Evolutionary conservation across 345 rosid genomes (phyloP).

Genomic region (Cardamine occulta): DNA sequence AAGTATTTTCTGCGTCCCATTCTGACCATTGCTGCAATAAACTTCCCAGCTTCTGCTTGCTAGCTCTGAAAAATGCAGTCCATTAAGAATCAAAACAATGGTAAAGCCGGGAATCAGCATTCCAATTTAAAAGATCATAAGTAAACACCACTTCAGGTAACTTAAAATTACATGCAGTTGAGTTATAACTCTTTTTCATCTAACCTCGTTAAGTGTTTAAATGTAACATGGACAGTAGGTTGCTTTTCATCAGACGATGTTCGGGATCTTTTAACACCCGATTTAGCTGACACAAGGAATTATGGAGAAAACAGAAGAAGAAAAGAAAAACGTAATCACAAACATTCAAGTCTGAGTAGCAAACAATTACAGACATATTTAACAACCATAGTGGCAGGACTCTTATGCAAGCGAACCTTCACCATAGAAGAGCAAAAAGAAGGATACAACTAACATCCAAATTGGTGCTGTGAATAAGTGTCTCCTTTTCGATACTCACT

Average conservation of each 20-base stretch:
- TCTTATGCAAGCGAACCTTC: conserved; percentile 21
- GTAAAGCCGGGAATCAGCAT: background rate
- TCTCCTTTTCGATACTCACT: conserved; percentile 34
- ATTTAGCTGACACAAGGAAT: conserved; percentile 55
- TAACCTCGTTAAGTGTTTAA: conserved; percentile 77
- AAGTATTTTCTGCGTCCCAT: conserved; percentile 72
- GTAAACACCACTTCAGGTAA: conserved; percentile 16
- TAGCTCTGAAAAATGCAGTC: conserved; percentile 61
- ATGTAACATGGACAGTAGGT: conserved; percentile 73
- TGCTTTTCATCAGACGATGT: conserved; percentile 55
- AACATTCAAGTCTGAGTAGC: conserved; percentile 7
- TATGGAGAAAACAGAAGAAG: conserved; percentile 52
- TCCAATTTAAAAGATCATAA: conserved; percentile 7
- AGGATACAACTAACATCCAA: conserved; percentile 71
- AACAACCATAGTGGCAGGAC: background rate
- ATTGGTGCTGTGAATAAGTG: conserved; percentile 32
- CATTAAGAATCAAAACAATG: conserved; percentile 2
- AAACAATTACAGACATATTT: conserved; percentile 4
- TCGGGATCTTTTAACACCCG: conserved; percentile 70
- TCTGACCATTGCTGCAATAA: conserved; percentile 91
- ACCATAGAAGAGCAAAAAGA: conserved; percentile 33
- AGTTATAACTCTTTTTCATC: conserved; percentile 17
- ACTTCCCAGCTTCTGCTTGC: conserved; percentile 83
- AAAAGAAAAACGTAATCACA: conserved; percentile 9
- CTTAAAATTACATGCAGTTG: conserved; percentile 5